Conservation (phyloP, 306 rosid genomes). For the Amphicarpaea edgeworthii region DNA sequence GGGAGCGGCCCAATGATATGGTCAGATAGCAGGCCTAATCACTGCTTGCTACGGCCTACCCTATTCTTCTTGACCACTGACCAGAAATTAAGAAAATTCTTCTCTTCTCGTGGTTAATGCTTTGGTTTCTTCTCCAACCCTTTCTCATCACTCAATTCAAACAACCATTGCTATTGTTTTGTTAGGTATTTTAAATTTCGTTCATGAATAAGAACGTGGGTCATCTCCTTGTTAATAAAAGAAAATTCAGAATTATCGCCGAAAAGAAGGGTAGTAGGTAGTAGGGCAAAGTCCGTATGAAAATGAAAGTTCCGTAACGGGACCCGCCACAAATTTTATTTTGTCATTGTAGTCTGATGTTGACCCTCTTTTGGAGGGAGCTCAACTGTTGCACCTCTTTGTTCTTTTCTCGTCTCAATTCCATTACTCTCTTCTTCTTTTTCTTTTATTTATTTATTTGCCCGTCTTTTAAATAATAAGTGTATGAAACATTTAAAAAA, state of each 20-base stretch:
- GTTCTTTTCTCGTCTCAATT: not conserved
- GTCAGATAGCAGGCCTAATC: slow-evolving; percentile 25
- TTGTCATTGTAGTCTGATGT: not conserved
- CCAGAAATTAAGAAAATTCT: not conserved
- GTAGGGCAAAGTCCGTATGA: not conserved
- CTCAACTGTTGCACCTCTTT: not conserved
- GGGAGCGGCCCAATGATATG: slow-evolving; percentile 18
- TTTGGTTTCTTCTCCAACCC: too few relatives aligned
- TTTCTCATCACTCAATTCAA: not conserved
- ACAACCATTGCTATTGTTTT: too few relatives aligned
- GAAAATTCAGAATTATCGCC: slow-evolving; percentile 21
- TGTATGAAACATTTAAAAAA: too few relatives aligned
- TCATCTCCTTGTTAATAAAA: not conserved
- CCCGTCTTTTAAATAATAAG: not conserved
- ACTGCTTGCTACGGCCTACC: not conserved
- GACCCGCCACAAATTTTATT: not conserved
- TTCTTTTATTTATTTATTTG: not conserved
- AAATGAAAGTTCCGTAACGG: not conserved
- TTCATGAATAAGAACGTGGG: too few relatives aligned
- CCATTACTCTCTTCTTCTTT: too few relatives aligned
- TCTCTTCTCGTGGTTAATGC: not conserved
- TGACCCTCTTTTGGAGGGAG: slow-evolving; percentile 17
- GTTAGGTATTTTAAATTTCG: too few relatives aligned
- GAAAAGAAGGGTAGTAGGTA: slow-evolving; percentile 1
- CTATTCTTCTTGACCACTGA: not conserved